Evolutionary conservation across 768 basidiomycete species (phyloP).

Genomic region (Lentinula aciculospora): DNA sequence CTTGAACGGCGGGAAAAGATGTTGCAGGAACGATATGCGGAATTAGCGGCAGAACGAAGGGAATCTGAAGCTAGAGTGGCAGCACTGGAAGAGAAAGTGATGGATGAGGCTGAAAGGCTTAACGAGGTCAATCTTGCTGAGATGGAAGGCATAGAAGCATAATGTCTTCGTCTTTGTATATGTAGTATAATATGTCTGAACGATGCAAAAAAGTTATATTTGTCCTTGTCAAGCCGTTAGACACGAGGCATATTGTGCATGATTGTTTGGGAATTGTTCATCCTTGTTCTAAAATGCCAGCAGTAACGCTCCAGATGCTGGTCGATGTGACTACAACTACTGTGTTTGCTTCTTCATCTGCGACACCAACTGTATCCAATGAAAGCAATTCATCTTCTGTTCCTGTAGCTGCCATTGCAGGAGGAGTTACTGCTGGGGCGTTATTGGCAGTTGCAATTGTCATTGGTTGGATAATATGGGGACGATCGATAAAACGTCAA

Average conservation of each 20-base stretch:
- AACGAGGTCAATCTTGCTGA: slow-evolving; percentile 73
- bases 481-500: slow-evolving; percentile 31
- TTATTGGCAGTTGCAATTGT: slow-evolving; percentile 37
- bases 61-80: slow-evolving; percentile 55
- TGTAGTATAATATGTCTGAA: background rate
- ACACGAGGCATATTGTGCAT: background rate
- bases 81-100: slow-evolving; percentile 77
- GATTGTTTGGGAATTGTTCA: background rate
- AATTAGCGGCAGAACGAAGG: slow-evolving; percentile 65
- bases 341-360: slow-evolving; percentile 2
- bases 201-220: background rate
- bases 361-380: slow-evolving; percentile 1
- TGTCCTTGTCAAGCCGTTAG: background rate
- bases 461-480: slow-evolving; percentile 43
- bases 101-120: slow-evolving; percentile 76
- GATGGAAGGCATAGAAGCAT: slow-evolving; percentile 29
- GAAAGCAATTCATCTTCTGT: slow-evolving; percentile 15
- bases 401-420: slow-evolving; percentile 45
- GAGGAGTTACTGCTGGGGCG: slow-evolving; percentile 43
- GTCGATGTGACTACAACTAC: slow-evolving; percentile 4
- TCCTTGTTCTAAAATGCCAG: background rate
- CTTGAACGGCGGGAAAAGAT: slow-evolving; percentile 72
- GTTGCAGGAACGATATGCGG: slow-evolving; percentile 82
- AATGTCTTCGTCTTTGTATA: background rate
- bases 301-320: background rate